Conservation (phyloP, 108 stramenopile species). For the Fistulifera pelliculosa region DNA sequence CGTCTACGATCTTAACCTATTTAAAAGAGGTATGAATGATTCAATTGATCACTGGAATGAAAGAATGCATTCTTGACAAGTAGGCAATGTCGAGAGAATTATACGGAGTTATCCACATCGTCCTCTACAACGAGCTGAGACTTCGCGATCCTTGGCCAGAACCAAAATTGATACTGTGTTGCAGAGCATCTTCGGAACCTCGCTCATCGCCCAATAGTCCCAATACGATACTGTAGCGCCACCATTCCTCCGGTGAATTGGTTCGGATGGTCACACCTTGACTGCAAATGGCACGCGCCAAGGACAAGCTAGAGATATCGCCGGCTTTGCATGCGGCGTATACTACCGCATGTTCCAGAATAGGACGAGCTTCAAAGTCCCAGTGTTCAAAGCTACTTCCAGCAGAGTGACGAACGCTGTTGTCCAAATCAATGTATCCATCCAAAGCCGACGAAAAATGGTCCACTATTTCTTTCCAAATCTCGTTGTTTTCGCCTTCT, state of each 20-base stretch:
- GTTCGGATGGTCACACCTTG: slow-evolving; percentile 72
- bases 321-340: slow-evolving; percentile 64
- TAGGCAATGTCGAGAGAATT: too few species aligned
- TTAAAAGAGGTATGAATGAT: too few species aligned
- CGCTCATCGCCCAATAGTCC: slow-evolving; percentile 71
- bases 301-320: slow-evolving; percentile 54
- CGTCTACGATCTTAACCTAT: too few species aligned
- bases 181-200: slow-evolving; percentile 69
- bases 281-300: slow-evolving; percentile 70
- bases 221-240: slow-evolving; percentile 65
- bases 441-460: slow-evolving; percentile 33
- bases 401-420: slow-evolving; percentile 5
- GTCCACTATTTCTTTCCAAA: slow-evolving; percentile 47
- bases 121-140: too few species aligned
- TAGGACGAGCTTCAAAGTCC: slow-evolving; percentile 65
- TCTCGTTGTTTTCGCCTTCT: slow-evolving; percentile 19
- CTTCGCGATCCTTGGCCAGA: slow-evolving; percentile 44
- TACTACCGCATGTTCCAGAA: slow-evolving; percentile 63
- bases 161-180: slow-evolving; percentile 56
- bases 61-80: too few species aligned
- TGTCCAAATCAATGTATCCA: slow-evolving; percentile 20
- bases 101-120: too few species aligned
- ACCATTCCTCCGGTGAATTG: slow-evolving; percentile 80
- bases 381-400: slow-evolving; percentile 28
- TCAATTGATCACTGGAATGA: too few species aligned